Evolutionary conservation across 1,139 yeast genomes (phyloP).

Genomic region (Scheffersomyces segobiensis): DNA sequence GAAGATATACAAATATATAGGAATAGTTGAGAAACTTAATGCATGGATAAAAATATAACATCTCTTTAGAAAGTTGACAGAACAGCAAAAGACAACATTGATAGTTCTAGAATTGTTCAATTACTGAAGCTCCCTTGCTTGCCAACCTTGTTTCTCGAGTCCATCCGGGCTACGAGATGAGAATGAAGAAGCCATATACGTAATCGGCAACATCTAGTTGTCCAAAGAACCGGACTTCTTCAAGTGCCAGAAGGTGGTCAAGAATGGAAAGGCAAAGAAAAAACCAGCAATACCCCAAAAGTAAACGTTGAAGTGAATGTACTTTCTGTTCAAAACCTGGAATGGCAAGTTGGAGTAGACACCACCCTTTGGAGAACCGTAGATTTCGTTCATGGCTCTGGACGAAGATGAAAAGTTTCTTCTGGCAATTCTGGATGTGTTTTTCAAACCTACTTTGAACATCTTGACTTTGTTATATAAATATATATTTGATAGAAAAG

Average conservation of each 20-base stretch:
- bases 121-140: neutral
- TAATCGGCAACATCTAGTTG: conserved; percentile 6
- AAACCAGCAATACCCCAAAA: conserved; percentile 78
- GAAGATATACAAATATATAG: neutral
- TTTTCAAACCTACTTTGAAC: conserved; percentile 30
- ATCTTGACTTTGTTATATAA: conserved; percentile 2
- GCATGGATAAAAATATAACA: neutral
- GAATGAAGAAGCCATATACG: neutral
- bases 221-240: conserved; percentile 68
- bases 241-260: conserved; percentile 67
- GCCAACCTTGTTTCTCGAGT: conserved; percentile 4
- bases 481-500: neutral
- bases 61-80: neutral
- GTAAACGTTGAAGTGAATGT: conserved; percentile 74
- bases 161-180: conserved; percentile 10
- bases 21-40: neutral
- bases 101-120: conserved; percentile 3
- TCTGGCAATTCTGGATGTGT: conserved; percentile 24
- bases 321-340: conserved; percentile 85
- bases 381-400: conserved; percentile 34
- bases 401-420: conserved; percentile 45
- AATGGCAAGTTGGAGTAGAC: conserved; percentile 91
- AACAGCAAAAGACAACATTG: neutral
- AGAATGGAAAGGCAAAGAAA: conserved; percentile 63
- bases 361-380: conserved; percentile 67